A percentile compares a stretch with the other conserved stretches of the same genome.
phyloP scores from a whole-genome alignment of 306 rosid species.

The Gastrolobium villosum region DNA sequence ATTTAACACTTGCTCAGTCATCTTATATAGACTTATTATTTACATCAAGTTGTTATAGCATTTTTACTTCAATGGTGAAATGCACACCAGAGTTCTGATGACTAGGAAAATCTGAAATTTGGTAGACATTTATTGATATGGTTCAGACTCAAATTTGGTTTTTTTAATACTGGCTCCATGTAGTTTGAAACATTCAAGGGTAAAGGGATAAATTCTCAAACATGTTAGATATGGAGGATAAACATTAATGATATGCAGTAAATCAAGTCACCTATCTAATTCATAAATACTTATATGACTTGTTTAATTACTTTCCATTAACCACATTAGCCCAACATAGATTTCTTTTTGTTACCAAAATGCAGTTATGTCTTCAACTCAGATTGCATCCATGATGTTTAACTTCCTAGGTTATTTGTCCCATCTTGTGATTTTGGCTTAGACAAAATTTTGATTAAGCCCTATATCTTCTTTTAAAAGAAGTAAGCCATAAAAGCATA shows the following conservation, averaged over 20 bases:
- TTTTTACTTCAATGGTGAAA: constrained; percentile 8
- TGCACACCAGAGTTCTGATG: constrained; percentile 7
- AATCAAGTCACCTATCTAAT: constrained; percentile 1
- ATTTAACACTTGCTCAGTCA: constrained; percentile 59
- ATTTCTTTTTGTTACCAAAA: not conserved
- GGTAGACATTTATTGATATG: constrained; percentile 1
- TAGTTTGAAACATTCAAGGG: not conserved
- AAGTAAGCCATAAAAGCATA: not conserved
- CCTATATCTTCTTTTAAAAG: not conserved
- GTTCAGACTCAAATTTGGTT: not conserved
- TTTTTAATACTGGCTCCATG: not conserved
- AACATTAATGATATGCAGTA: not conserved
- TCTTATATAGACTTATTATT: constrained; percentile 25
- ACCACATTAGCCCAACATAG: not conserved
- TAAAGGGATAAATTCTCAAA: not conserved
- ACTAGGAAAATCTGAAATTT: not conserved
- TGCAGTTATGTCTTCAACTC: not conserved
- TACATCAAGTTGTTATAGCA: constrained; percentile 6
- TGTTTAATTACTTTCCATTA: not conserved
- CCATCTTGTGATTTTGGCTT: constrained; percentile 10
- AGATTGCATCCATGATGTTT: not conserved
- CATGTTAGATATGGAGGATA: not conserved
- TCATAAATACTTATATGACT: not conserved
- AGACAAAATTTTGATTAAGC: not conserved
- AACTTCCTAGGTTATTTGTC: not conserved